These are phyloP conservation scores for Hypoxylon perforatum DNA, from an alignment of 495 filamentous ascomycete genomes.

Conservation along the genomic window DNA sequence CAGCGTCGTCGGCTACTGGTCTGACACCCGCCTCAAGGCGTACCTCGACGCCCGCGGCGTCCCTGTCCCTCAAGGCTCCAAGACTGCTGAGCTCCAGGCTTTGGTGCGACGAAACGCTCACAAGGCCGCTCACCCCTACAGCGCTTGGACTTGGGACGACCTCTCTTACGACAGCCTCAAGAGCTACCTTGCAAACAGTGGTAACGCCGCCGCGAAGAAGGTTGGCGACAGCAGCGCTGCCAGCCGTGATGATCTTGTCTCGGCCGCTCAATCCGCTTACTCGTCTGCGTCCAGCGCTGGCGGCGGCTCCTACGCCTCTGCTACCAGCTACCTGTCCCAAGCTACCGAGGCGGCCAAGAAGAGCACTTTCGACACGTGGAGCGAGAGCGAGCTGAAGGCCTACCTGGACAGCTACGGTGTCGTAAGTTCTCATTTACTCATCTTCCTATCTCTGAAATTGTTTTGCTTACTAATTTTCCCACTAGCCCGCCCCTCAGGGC, in stretches of 20 bases:
- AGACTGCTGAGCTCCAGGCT: conserved; percentile 82
- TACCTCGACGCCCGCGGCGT: conserved; percentile 74
- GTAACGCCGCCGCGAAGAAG: conserved; percentile 74
- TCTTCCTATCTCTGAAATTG: not conserved
- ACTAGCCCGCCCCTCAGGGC: conserved; percentile 65
- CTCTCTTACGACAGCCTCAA: conserved; percentile 81
- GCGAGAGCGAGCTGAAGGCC: conserved; percentile 78
- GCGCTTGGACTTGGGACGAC: conserved; percentile 86
- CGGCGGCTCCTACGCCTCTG: conserved; percentile 74
- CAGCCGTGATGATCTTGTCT: conserved; percentile 77
- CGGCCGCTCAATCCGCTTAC: conserved; percentile 77
- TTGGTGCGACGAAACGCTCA: conserved; percentile 77
- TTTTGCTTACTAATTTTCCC: conserved; percentile 59
- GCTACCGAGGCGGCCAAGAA: conserved; percentile 78
- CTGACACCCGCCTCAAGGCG: conserved; percentile 78
- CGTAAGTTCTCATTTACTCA: conserved; percentile 38
- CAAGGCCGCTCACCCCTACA: conserved; percentile 77
- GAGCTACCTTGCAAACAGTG: conserved; percentile 70
- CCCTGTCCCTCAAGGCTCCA: conserved; percentile 79
- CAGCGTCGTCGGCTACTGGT: conserved; percentile 71
- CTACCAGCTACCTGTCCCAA: conserved; percentile 75
- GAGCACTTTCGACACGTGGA: conserved; percentile 81
- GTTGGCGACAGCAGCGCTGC: conserved; percentile 70
- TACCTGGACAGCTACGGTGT: conserved; percentile 87
- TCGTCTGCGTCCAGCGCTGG: conserved; percentile 74